These are phyloP conservation scores for Diaporthe amygdali DNA, from an alignment of 2,329 filamentous ascomycete genomes.

Conservation along the genomic window DNA sequence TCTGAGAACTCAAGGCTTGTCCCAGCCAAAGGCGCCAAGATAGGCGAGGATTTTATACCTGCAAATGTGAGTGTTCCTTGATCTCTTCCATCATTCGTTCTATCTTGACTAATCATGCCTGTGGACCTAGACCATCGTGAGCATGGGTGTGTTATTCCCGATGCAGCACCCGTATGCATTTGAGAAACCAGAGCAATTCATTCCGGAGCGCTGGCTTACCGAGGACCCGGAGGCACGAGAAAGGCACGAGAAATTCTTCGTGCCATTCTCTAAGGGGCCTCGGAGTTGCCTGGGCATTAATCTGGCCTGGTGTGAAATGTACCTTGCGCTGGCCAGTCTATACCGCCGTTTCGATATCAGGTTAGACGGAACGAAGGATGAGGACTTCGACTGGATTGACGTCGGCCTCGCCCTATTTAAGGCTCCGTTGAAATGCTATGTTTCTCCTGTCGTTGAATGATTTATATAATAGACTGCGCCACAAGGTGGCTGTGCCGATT, in stretches of 20 bases:
- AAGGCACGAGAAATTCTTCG: background rate
- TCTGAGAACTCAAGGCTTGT: background rate
- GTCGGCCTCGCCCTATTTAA: background rate
- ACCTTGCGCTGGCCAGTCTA: background rate
- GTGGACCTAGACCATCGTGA: background rate
- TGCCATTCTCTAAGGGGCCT: background rate
- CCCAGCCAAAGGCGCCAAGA: background rate
- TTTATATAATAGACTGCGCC: background rate
- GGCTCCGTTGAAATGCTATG: background rate
- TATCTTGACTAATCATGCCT: background rate
- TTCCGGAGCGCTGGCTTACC: background rate
- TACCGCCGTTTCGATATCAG: background rate
- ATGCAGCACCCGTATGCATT: background rate
- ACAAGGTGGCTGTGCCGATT: no score
- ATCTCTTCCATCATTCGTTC: background rate
- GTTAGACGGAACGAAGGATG: background rate
- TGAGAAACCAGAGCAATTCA: background rate
- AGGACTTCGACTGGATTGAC: background rate
- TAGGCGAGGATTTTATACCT: background rate
- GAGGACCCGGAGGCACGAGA: background rate
- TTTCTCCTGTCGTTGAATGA: background rate
- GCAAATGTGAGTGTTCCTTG: background rate
- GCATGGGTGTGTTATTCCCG: background rate
- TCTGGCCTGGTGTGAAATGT: background rate
- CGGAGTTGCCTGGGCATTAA: background rate